phyloP scores from a whole-genome alignment of 2,329 filamentous ascomycete genomes.

The Cladosporium sp. region DNA sequence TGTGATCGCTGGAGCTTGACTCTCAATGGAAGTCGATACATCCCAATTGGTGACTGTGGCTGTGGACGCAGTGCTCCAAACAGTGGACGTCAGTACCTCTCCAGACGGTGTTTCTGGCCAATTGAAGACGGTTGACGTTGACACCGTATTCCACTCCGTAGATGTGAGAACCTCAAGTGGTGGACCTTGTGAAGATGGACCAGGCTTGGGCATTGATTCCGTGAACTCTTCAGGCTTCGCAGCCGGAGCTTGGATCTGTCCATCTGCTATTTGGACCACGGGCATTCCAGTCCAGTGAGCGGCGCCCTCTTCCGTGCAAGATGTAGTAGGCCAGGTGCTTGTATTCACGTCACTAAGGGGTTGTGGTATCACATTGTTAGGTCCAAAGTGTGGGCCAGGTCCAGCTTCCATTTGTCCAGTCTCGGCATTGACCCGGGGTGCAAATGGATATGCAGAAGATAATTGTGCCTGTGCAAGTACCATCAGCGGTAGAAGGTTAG shows the following conservation, averaged over 20 bases:
- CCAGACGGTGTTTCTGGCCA: constrained; percentile 1
- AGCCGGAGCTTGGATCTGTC: constrained; percentile 17
- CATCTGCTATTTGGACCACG: constrained; percentile 18
- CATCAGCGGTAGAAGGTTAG: constrained; percentile 25
- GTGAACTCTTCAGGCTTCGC: constrained; percentile 2
- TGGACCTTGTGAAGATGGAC: not conserved
- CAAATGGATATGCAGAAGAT: constrained; percentile 23
- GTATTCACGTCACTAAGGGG: constrained; percentile 5
- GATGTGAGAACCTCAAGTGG: not conserved
- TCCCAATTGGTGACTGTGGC: constrained; percentile 5
- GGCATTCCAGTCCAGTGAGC: constrained; percentile 4
- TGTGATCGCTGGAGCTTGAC: not conserved
- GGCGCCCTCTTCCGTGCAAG: not conserved
- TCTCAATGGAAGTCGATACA: not conserved
- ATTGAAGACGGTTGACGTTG: constrained; percentile 11
- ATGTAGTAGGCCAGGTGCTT: constrained; percentile 8
- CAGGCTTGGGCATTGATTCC: not conserved
- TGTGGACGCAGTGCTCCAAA: not conserved
- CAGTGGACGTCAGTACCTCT: not conserved
- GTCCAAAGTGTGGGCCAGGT: constrained; percentile 6
- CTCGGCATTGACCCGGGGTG: constrained; percentile 7
- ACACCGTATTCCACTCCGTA: constrained; percentile 2
- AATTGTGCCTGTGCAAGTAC: constrained; percentile 22
- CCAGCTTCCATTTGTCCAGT: constrained; percentile 7
- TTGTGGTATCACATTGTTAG: constrained; percentile 3